phyloP scores from a whole-genome alignment of 164 flowering plant genomes.

The Magnolia changhungtana region DNA sequence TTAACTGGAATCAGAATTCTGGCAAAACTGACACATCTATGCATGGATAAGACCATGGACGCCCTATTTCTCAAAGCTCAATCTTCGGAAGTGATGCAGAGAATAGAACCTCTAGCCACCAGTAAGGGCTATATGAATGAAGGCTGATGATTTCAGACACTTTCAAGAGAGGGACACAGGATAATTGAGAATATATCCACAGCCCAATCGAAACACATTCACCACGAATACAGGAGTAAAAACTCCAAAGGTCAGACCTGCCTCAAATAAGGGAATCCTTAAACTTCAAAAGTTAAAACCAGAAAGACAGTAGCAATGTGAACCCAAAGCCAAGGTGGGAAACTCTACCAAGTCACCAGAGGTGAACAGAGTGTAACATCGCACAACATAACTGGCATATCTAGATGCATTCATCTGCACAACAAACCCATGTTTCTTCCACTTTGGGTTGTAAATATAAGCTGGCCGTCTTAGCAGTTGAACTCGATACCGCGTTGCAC shows the following conservation, averaged over 20 bases:
- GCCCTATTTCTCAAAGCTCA: not conserved
- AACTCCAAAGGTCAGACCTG: not conserved
- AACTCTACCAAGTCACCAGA: constrained; percentile 2
- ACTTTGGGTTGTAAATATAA: not conserved
- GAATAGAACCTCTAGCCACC: not conserved
- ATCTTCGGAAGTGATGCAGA: not conserved
- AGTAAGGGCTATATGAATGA: not conserved
- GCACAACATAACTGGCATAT: not conserved
- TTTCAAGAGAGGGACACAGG: not conserved
- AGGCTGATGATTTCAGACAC: not conserved
- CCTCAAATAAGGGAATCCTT: not conserved
- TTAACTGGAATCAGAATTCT: not conserved
- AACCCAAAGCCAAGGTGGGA: not conserved
- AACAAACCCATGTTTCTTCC: not conserved
- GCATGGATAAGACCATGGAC: not conserved
- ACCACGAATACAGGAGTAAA: not conserved
- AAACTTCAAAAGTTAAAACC: not conserved
- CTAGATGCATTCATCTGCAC: not conserved
- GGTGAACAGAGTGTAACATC: not conserved
- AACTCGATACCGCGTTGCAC: not conserved
- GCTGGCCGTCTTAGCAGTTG: not conserved
- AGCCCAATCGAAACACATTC: not conserved
- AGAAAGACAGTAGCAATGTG: constrained; percentile 1
- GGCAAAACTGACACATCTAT: not conserved
- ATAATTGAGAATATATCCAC: not conserved